Percentiles rank a stretch among this genome's conserved stretches.
phyloP scores from a whole-genome alignment of 257 asterid genomes.

The Solanum chiquidenum region DNA sequence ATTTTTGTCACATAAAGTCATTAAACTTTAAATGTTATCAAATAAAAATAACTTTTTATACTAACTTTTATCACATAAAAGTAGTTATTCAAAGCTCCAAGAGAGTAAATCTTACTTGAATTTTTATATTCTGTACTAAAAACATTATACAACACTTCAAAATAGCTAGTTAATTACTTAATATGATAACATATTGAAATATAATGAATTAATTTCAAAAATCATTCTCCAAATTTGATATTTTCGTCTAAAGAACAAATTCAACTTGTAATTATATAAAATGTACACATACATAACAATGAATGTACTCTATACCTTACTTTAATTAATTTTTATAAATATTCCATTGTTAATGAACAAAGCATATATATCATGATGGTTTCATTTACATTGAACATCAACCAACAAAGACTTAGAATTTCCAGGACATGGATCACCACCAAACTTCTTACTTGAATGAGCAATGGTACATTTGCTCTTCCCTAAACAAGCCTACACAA shows the following conservation, averaged over 20 bases:
- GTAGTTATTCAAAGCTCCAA: not conserved
- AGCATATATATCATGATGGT: not conserved
- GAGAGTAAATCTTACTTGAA: not conserved
- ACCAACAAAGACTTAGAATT: conserved; percentile 30
- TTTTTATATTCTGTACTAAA: not conserved
- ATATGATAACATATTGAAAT: not conserved
- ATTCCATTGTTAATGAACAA: not conserved
- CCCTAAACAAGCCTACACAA: conserved; percentile 49
- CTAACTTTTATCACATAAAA: not conserved
- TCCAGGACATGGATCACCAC: conserved; percentile 59
- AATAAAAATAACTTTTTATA: not conserved
- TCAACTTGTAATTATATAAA: not conserved
- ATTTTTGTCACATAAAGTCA: not conserved
- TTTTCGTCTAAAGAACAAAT: not conserved
- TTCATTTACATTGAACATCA: conserved; percentile 51
- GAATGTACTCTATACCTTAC: not conserved
- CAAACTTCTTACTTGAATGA: conserved; percentile 27
- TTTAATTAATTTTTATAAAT: not conserved
- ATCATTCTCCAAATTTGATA: not conserved
- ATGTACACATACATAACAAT: not conserved
- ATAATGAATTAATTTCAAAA: not conserved
- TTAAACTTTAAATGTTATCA: not conserved
- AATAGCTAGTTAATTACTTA: too few relatives aligned
- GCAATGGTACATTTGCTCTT: conserved; percentile 39
- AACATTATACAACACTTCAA: not conserved